Base-by-base conservation (phyloP, 2,329 filamentous ascomycete species). In the Chaetomium strumarium region DNA sequence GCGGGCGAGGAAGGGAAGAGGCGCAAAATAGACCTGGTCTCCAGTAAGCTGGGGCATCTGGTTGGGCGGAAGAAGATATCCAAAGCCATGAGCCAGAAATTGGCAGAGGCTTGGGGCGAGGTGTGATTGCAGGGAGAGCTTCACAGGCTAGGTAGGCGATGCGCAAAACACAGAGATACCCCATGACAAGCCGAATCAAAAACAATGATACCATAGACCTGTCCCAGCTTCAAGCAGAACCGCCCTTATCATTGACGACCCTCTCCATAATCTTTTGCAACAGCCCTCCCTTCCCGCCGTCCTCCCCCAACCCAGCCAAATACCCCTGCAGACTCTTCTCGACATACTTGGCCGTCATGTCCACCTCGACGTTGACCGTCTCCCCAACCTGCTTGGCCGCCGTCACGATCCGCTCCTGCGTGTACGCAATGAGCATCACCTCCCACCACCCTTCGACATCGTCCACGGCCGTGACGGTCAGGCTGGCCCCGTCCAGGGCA, bases 341-440 rank as follows among this genome's bases (percentile, higher is more conserved):
- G 2, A 89, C 87, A 64, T 91, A 91, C 73, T 92, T 92, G 47
- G 81, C 82, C 72, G 85, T 78, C 75, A 95, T 89, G 67, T 96
- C 91, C 49, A 96, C 92, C 75, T 96, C 91, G 34, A 96, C 81
- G 65, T 96, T 96, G 56, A 96, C 88, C 46, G 84, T 80, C 6
- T 95, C 89, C 2, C 91, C 90, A 30, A 79, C 72, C 70, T 80
- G 76, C 79, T 96, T 96, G 48, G 74, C 75, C 2, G 88, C 88
- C 58, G 90, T 83, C 14, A 95, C 86, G 14, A 99, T 85, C 69
- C 88, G 88, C 70, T 92, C 89, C 74, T 97, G 93, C 11, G 93
- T 96, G 70, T 99, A 99, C 9, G 88, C 81, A 68, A 99, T 96
- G 56, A 99, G 76, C 93, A 99, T 99, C 46, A 99, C 86, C 78